These are phyloP conservation scores for Hypoxylon crocopeplum DNA, from an alignment of 495 filamentous ascomycete genomes.

Conservation along the genomic window DNA sequence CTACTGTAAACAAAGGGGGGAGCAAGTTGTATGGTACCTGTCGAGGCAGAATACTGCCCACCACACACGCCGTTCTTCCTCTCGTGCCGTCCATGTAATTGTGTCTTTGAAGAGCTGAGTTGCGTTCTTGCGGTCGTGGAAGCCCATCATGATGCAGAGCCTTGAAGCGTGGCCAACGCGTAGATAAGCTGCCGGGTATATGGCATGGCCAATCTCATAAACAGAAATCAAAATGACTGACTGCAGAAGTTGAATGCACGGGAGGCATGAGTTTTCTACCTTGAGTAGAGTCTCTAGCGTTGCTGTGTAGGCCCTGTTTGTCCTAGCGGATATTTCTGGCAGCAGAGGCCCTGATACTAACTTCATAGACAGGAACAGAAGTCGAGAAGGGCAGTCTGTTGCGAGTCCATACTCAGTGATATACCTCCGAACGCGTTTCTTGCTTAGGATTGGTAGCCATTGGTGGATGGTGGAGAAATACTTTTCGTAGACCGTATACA, in stretches of 20 bases:
- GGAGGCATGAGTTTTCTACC: constrained; percentile 37
- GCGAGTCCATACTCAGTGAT: constrained; percentile 41
- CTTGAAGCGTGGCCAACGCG: constrained; percentile 49
- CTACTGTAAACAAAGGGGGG: not conserved
- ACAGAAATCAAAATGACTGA: constrained; percentile 47
- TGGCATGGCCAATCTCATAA: constrained; percentile 54
- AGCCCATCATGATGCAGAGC: constrained; percentile 53
- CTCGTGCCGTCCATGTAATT: constrained; percentile 25
- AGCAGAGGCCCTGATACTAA: constrained; percentile 41
- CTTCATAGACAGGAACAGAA: constrained; percentile 57
- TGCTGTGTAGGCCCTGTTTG: constrained; percentile 42
- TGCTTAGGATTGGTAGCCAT: constrained; percentile 58
- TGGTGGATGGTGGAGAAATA: constrained; percentile 45
- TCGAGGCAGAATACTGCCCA: constrained; percentile 37
- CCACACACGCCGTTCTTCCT: constrained; percentile 33
- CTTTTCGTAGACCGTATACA: constrained; percentile 12
- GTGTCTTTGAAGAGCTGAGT: constrained; percentile 38
- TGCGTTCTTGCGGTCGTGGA: constrained; percentile 45
- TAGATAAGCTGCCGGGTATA: constrained; percentile 55
- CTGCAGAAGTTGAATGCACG: constrained; percentile 50
- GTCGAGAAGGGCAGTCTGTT: constrained; percentile 45
- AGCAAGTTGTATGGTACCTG: constrained; percentile 11
- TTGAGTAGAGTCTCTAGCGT: constrained; percentile 36
- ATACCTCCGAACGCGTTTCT: constrained; percentile 44
- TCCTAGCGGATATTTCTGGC: constrained; percentile 45